Evolutionary conservation across 306 rosid genomes (phyloP), one percentile per base, ranked within the genome.

Genomic region (Vigna reflexopilosa): DNA sequence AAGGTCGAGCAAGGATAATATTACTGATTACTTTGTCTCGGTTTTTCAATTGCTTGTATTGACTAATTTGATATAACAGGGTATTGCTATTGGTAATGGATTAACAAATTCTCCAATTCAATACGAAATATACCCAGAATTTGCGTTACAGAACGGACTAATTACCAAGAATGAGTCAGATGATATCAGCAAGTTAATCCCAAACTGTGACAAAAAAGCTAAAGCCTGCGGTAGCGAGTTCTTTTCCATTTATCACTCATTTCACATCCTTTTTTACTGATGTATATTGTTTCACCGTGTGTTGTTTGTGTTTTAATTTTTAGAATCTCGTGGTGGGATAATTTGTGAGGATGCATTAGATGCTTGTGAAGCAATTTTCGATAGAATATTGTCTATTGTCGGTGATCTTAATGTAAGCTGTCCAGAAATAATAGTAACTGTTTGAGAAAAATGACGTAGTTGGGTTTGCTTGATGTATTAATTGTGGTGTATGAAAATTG

Each of bases 371-470:
- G 13, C 2, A 1, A 54, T 54, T 2, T 54, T 17, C 28, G 0
- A 17, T 19, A 8, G 13, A 0, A 19, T 54, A 26, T 7, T 54
- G 28, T 3, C 10, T 0, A 1, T 19, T 54, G 13, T 0, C 3
- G 59, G 13, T 4, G 28, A 54, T 4, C 75, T 82, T 72, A 94
- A 94, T 73, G 98, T 94, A 82, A 58, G 93, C 26, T 71, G 72
- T 38, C 15, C 50, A 3, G 38, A 11, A 58, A 49, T 0, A 55
- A 42, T 34, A 34, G 34, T 12, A 15, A 3, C 56, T 50, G 7
- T 6, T 50, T 6, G 42, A 36, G 42, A 6, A 6, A 36, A 36
- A 36, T 36, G 38, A 34, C 5, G 36, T 32, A 34, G 47, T 81
- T 58, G 3, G 54, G 44, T 70, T 70, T 32, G 71, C 12, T 9